These are phyloP conservation scores for Pythium oligandrum DNA, from an alignment of 352 stramenopile species.

Conservation along the genomic window DNA sequence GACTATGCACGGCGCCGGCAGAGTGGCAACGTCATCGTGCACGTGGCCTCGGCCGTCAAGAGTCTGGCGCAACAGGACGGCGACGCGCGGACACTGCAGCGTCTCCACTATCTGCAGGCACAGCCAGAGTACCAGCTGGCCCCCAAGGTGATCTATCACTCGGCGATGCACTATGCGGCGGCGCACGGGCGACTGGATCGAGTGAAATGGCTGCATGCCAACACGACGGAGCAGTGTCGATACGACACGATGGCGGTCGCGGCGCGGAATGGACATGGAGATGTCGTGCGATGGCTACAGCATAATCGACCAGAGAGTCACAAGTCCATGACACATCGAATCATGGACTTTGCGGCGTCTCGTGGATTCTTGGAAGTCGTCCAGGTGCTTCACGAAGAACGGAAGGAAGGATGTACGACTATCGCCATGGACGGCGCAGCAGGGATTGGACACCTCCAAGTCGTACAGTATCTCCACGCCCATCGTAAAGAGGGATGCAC, in stretches of 20 bases:
- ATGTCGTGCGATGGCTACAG: constrained; percentile 18
- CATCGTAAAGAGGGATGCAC: constrained; percentile 3
- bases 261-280: constrained; percentile 5
- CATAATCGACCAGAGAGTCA: not conserved
- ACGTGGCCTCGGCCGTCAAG: not conserved
- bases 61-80: too few species aligned
- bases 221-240: not conserved
- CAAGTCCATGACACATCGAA: not conserved
- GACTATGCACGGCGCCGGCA: constrained; percentile 6
- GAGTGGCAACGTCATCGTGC: not conserved
- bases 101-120: constrained; percentile 9
- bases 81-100: constrained; percentile 6
- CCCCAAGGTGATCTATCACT: constrained; percentile 5
- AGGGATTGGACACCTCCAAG: constrained; percentile 9
- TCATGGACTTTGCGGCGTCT: constrained; percentile 5
- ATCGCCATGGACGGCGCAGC: constrained; percentile 14
- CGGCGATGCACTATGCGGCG: constrained; percentile 10
- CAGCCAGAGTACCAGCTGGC: constrained; percentile 9
- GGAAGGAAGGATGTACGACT: not conserved
- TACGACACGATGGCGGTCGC: constrained; percentile 4
- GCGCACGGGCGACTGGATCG: constrained; percentile 9
- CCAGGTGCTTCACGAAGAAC: not conserved
- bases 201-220: constrained; percentile 11
- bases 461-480: constrained; percentile 15
- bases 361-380: constrained; percentile 7